Percentiles rank a stretch among this genome's conserved stretches.
Evolutionary conservation across 2,329 filamentous ascomycete species (phyloP).

Genomic region (Whalleya microplaca): DNA sequence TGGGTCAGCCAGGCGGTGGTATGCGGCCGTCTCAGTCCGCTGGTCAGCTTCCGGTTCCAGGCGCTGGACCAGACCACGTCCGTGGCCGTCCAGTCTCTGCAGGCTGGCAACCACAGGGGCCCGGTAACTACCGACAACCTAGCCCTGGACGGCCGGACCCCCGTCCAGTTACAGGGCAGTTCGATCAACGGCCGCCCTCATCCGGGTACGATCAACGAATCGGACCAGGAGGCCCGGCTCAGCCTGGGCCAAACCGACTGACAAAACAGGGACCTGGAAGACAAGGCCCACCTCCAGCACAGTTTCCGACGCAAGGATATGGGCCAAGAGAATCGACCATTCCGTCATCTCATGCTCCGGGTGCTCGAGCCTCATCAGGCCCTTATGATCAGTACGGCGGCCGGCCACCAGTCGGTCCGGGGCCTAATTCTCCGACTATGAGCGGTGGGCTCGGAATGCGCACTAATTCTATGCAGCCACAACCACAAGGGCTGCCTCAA

Average conservation of each 20-base stretch:
- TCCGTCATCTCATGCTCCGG: constrained; percentile 36
- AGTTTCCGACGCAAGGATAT: constrained; percentile 32
- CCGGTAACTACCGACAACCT: constrained; percentile 43
- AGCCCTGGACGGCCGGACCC: constrained; percentile 43
- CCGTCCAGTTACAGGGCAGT: constrained; percentile 32
- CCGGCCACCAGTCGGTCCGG: constrained; percentile 30
- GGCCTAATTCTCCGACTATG: constrained; percentile 30
- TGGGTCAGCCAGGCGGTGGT: constrained; percentile 33
- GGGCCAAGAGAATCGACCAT: constrained; percentile 30
- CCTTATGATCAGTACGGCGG: constrained; percentile 34
- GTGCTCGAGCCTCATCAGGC: constrained; percentile 42
- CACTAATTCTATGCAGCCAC: constrained; percentile 30
- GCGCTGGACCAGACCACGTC: constrained; percentile 43
- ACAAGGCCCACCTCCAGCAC: constrained; percentile 33
- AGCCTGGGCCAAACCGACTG: constrained; percentile 42
- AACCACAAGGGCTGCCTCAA: constrained; percentile 34
- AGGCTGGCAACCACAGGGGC: constrained; percentile 50
- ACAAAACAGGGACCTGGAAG: constrained; percentile 41
- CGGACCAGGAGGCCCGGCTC: constrained; percentile 37
- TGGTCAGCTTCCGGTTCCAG: constrained; percentile 49
- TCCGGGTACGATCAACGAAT: constrained; percentile 31
- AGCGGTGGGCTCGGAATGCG: constrained; percentile 34
- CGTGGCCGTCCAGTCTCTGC: constrained; percentile 48
- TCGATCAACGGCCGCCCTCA: constrained; percentile 31
- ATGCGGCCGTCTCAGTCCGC: constrained; percentile 50